phyloP scores from a whole-genome alignment of 352 stramenopile species.

The Pseudoperonospora humuli region DNA sequence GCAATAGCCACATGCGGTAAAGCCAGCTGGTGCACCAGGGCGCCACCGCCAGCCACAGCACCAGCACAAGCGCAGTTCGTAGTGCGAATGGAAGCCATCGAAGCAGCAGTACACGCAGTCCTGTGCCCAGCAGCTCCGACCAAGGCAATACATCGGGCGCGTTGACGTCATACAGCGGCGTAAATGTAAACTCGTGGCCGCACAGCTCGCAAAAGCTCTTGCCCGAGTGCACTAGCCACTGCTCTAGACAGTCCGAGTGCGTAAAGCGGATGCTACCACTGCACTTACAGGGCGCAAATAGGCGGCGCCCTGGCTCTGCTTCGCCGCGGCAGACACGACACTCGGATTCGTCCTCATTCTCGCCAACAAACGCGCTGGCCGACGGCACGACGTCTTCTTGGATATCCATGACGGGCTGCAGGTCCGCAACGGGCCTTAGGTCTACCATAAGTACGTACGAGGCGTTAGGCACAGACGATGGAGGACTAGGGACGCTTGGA shows the following conservation, averaged over 20 bases:
- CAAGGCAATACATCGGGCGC: constrained; percentile 84
- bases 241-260: constrained; percentile 92
- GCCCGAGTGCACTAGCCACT: constrained; percentile 90
- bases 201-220: constrained; percentile 92
- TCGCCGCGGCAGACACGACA: constrained; percentile 92
- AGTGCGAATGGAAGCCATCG: constrained; percentile 88
- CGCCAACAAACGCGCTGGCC: constrained; percentile 4
- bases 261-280: constrained; percentile 91
- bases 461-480: too few relatives aligned
- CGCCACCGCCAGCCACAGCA: constrained; percentile 85
- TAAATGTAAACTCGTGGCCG: constrained; percentile 89
- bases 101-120: constrained; percentile 64
- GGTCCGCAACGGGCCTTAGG: too few relatives aligned
- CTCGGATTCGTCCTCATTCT: constrained; percentile 81
- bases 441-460: too few relatives aligned
- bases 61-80: constrained; percentile 58
- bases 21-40: constrained; percentile 90
- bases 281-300: constrained; percentile 90
- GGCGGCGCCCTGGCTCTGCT: constrained; percentile 60
- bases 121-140: constrained; percentile 79
- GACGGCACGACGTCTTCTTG: neutral
- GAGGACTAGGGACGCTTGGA: too few relatives aligned
- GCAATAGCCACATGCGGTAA: constrained; percentile 91
- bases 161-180: constrained; percentile 83
- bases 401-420: constrained; percentile 5